A percentile compares a stretch with the other conserved stretches of the same genome.
These are phyloP conservation scores for Chamaecyparis obtusa DNA, from an alignment of 75 land plant genomes.

Conservation along the genomic window DNA sequence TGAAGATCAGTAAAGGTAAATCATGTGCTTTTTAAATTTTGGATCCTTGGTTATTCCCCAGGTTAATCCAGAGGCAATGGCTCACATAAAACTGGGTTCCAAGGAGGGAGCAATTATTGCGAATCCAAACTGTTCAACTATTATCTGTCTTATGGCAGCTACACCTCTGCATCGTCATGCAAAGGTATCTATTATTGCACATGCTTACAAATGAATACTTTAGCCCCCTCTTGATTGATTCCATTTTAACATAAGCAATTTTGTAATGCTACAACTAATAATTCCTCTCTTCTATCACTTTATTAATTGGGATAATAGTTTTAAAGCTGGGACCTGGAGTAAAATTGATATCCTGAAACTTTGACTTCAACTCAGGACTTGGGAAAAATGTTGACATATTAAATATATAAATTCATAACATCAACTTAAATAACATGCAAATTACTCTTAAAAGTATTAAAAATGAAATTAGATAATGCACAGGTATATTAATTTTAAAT, in stretches of 20 bases:
- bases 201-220: neutral
- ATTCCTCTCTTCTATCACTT: neutral
- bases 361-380: too few relatives aligned
- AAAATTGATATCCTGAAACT: too few relatives aligned
- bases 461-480: too few relatives aligned
- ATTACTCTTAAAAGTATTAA: too few relatives aligned
- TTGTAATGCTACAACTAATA: neutral
- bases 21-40: neutral
- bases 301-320: neutral
- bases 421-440: too few relatives aligned
- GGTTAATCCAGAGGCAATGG: slow-evolving; percentile 86
- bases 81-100: slow-evolving; percentile 61
- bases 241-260: neutral
- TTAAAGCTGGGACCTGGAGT: too few relatives aligned
- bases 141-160: slow-evolving; percentile 94
- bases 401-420: too few relatives aligned
- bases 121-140: slow-evolving; percentile 98
- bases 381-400: too few relatives aligned
- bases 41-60: slow-evolving; percentile 1
- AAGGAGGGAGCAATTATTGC: slow-evolving; percentile 89
- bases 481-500: too few relatives aligned
- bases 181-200: slow-evolving; percentile 43
- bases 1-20: neutral
- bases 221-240: neutral
- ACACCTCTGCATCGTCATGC: slow-evolving; percentile 96